A percentile compares a stretch with the other conserved stretches of the same genome.
Conservation (phyloP, 805 yeast genomes). For the Scheffersomyces ergatensis region DNA sequence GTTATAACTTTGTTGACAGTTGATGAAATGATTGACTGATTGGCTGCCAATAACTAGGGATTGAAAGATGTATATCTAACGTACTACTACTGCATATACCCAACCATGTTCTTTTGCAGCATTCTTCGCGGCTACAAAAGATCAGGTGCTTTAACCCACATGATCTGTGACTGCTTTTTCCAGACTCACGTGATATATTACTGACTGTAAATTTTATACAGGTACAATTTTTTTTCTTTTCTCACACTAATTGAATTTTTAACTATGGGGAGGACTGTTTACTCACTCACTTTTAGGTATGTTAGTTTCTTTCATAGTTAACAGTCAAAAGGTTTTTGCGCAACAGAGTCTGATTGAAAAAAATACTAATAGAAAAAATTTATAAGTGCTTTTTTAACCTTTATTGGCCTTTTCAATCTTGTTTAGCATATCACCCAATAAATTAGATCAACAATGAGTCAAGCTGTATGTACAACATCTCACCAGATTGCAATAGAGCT, state of each 20-base stretch:
- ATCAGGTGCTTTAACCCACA: not conserved
- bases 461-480: not conserved
- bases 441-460: conserved; percentile 1
- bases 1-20: no score
- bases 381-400: not conserved
- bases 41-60: no score
- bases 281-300: conserved; percentile 10
- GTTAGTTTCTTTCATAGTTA: no score
- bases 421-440: not conserved
- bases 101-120: no score
- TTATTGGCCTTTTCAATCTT: not conserved
- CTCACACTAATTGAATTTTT: not conserved
- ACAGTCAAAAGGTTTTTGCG: no score
- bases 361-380: not conserved
- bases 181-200: conserved; percentile 2
- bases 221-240: not conserved
- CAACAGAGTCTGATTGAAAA: no score
- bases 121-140: no score
- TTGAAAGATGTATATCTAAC: no score
- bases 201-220: not conserved
- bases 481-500: no score
- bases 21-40: no score
- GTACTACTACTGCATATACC: no score
- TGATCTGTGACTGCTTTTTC: conserved; percentile 8
- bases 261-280: no score